Evolutionary conservation across 2,329 filamentous ascomycete genomes (phyloP).

Genomic region (Escovopsis weberi): DNA sequence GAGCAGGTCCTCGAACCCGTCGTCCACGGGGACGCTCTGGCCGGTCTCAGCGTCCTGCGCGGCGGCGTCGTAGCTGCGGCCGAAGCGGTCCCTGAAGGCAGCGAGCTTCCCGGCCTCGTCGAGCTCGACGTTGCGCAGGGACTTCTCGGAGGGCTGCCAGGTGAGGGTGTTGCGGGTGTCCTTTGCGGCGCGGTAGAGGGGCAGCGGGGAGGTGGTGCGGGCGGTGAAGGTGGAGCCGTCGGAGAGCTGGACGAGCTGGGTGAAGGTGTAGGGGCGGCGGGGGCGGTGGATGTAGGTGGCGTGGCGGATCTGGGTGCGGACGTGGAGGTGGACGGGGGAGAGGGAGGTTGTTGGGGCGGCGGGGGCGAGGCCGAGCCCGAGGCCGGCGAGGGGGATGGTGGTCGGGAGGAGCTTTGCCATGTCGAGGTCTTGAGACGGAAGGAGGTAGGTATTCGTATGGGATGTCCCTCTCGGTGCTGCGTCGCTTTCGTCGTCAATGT

Average conservation of each 20-base stretch:
- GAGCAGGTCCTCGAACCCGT: conserved; percentile 34
- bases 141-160: conserved; percentile 78
- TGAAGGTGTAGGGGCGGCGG: conserved; percentile 91
- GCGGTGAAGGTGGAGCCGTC: conserved; percentile 77
- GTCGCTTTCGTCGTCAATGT: not conserved
- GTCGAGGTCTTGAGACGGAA: not conserved
- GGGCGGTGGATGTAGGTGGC: conserved; percentile 78
- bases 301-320: conserved; percentile 49
- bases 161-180: conserved; percentile 80
- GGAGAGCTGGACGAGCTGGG: conserved; percentile 84
- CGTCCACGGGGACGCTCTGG: conserved; percentile 14
- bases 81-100: conserved; percentile 75
- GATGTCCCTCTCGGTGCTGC: too few species aligned
- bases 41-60: conserved; percentile 16
- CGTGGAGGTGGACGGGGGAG: conserved; percentile 14
- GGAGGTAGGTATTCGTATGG: too few species aligned
- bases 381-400: conserved; percentile 7
- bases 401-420: conserved; percentile 16
- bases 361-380: conserved; percentile 11
- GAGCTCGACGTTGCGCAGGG: conserved; percentile 76
- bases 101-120: conserved; percentile 86
- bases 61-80: conserved; percentile 61
- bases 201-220: conserved; percentile 58
- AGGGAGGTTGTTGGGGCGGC: conserved; percentile 13
- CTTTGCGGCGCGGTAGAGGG: conserved; percentile 48